Evolutionary conservation across 2,329 filamentous ascomycete genomes (phyloP), one percentile per base, ranked within the genome.

Genomic region (Mollisia scopiformis): DNA sequence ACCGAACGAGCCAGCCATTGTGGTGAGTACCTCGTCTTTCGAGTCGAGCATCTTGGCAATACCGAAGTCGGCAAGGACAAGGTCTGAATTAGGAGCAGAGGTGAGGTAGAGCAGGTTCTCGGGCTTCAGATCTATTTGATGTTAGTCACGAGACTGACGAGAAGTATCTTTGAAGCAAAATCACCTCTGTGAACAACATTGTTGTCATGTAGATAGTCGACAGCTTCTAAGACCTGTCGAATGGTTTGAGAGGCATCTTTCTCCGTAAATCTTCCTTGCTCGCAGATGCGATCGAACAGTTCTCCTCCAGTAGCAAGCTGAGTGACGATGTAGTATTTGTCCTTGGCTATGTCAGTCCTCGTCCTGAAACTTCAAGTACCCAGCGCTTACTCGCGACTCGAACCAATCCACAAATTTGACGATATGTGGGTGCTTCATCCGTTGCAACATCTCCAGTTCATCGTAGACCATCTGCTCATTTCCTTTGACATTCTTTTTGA

Each of bases 301-400:
- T 99, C 95, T 75, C 95, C 95, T 68, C 95, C 95, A 0, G 92
- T 97, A 43, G 95, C 95, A 58, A 99, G 84, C 77, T 99, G 90
- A 31, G 95, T 99, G 70, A 99, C 93, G 69, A 99, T 98, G 77
- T 99, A 99, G 81, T 97, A 99, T 82, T 99, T 99, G 82, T 99
- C 95, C 93, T 97, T 70, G 28, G 53, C 28, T 13, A 16, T 23
- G 41, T 67, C 37, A 67, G 62, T 53, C 28, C 33, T 31, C 4
- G 13, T 31, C 33, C 43, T 23, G 21, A 27, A 25, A 11, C 31
- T 35, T 43, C 43, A 41, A 33, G 49, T 21, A 35, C 52, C 49
- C 3, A 21, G 51, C 50, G 35, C 88, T 68, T 79, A 96, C 93
- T 79, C 93, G 91, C 59, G 94, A 98, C 80, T 99, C 95, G 75